Conservation (phyloP, 108 stramenopile species). For the Phaeodactylum tricornutum region DNA sequence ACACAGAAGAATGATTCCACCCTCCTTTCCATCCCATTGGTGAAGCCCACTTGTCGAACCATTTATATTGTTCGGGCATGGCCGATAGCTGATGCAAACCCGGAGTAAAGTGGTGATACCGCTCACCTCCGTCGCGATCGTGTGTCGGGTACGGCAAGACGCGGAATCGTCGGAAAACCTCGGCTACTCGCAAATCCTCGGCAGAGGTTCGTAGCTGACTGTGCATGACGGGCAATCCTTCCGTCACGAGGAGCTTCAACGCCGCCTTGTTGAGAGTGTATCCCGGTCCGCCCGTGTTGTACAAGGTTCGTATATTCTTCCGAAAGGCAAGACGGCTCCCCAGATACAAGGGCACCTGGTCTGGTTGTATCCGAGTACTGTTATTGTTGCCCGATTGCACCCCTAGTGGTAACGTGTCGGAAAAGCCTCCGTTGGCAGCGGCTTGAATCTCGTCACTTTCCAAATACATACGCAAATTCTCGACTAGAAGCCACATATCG, state of each 20-base stretch:
- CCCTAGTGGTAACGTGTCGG: too few relatives aligned
- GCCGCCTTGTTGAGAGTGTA: conserved; percentile 24
- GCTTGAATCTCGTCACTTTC: conserved; percentile 65
- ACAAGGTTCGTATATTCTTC: too few relatives aligned
- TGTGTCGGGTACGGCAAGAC: conserved; percentile 24
- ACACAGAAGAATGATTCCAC: neutral
- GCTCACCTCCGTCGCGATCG: conserved; percentile 26
- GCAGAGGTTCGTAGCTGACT: too few relatives aligned
- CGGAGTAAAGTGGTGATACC: conserved; percentile 39
- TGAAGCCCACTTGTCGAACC: neutral
- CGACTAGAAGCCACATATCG: conserved; percentile 21
- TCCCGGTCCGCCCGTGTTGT: conserved; percentile 30
- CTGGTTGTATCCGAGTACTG: too few relatives aligned
- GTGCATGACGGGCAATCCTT: conserved; percentile 62
- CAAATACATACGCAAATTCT: conserved; percentile 14
- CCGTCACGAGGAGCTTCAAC: conserved; percentile 32
- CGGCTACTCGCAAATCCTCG: too few relatives aligned
- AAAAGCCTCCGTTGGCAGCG: conserved; percentile 65
- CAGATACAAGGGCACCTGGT: too few relatives aligned
- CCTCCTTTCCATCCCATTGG: conserved; percentile 1
- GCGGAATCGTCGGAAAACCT: conserved; percentile 2
- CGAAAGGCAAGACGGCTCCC: too few relatives aligned
- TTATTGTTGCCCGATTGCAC: too few relatives aligned
- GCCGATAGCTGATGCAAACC: conserved; percentile 6
- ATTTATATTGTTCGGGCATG: neutral